Conservation (phyloP, 2,329 filamentous ascomycete species). For the Pseudogymnoascus sp. region DNA sequence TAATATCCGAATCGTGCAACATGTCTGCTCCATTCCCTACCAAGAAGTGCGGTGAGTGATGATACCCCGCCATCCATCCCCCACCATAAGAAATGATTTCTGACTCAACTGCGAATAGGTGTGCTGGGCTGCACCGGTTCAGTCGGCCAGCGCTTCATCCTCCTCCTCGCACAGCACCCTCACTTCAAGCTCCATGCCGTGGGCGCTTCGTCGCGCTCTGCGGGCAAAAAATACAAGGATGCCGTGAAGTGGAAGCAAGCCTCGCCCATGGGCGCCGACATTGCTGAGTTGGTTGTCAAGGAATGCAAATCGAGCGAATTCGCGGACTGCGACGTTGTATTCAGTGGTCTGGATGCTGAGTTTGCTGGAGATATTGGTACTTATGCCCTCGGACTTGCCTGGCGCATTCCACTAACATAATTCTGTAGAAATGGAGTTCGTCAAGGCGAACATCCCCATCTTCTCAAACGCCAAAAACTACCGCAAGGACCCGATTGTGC, state of each 20-base stretch:
- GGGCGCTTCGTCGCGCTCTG: constrained; percentile 81
- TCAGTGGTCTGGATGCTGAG: constrained; percentile 86
- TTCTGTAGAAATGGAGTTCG: constrained; percentile 73
- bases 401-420: constrained; percentile 13
- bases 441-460: constrained; percentile 78
- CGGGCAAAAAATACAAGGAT: constrained; percentile 90
- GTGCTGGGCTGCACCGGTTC: constrained; percentile 90
- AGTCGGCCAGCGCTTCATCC: constrained; percentile 91
- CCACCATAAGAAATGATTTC: background rate
- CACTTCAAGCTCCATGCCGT: constrained; percentile 80
- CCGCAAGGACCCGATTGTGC: constrained; percentile 80
- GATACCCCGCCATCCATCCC: background rate
- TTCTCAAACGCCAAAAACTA: constrained; percentile 99
- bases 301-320: constrained; percentile 80
- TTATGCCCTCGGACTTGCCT: background rate
- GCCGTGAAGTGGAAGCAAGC: constrained; percentile 94
- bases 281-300: constrained; percentile 76
- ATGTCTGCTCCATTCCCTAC: constrained; percentile 39
- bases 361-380: constrained; percentile 85
- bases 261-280: constrained; percentile 64
- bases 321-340: constrained; percentile 83
- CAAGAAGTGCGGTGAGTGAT: constrained; percentile 44
- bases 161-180: constrained; percentile 82
- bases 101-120: constrained; percentile 34
- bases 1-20: background rate